Percentiles rank a stretch among this genome's conserved stretches.
Evolutionary conservation across 1,284 basidiomycete species (phyloP).

Genomic region (Leccinum solheimii): DNA sequence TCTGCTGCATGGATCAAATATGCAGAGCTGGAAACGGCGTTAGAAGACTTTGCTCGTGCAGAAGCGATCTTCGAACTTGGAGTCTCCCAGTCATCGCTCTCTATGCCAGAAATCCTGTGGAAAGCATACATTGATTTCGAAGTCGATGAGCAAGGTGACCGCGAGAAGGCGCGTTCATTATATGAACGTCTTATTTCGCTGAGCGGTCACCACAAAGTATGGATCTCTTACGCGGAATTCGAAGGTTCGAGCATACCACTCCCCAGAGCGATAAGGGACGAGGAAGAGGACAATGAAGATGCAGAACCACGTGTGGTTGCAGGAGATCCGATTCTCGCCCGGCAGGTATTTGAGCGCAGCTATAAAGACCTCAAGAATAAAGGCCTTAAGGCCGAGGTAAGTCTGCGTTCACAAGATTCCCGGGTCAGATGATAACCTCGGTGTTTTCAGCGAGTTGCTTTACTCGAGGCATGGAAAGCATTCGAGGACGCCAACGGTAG

Average conservation of each 20-base stretch:
- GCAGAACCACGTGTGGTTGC: constrained; percentile 63
- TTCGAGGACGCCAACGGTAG: constrained; percentile 84
- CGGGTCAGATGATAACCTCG: constrained; percentile 2
- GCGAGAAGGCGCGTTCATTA: constrained; percentile 79
- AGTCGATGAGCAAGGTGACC: constrained; percentile 86
- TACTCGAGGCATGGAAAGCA: constrained; percentile 91
- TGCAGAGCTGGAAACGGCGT: constrained; percentile 90
- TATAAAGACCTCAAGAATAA: constrained; percentile 84
- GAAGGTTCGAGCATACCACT: constrained; percentile 70
- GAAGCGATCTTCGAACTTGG: constrained; percentile 97
- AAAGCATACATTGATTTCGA: constrained; percentile 98
- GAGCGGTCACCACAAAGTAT: constrained; percentile 94
- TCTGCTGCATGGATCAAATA: constrained; percentile 96
- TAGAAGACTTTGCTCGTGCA: constrained; percentile 90
- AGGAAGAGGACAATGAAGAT: constrained; percentile 71
- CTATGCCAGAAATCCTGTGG: constrained; percentile 99
- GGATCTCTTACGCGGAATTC: constrained; percentile 80
- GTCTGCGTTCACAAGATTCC: constrained; percentile 23
- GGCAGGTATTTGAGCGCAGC: constrained; percentile 80
- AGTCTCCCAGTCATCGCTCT: constrained; percentile 84
- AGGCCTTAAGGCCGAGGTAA: constrained; percentile 84
- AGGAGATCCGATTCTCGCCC: constrained; percentile 68
- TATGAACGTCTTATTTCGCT: constrained; percentile 88
- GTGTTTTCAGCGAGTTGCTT: constrained; percentile 68
- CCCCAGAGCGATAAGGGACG: constrained; percentile 66